Evolutionary conservation across 1,139 yeast species (phyloP), one percentile per base, ranked within the genome.

Genomic region (Arxiozyma telluris): DNA sequence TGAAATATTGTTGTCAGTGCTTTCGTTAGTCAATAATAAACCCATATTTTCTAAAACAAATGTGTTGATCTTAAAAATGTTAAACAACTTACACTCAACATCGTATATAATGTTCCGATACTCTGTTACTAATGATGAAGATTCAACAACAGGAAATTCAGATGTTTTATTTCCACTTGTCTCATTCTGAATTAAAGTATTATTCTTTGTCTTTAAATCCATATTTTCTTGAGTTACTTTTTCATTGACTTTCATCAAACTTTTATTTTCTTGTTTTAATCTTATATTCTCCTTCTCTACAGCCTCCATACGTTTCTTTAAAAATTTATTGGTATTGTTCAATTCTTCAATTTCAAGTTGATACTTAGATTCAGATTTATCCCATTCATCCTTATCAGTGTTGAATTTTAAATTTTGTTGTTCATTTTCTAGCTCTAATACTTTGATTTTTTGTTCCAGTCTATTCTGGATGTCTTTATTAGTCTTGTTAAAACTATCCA

Each of bases 41-140:
- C 98, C 98, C 76, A 90, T 82, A 1, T 87, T 78, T 63, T 88
- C 96, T 53, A 91, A 73, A 1, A 87, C 73, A 51, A 59, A 62
- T 5, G 68, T 62, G 41, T 70, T 68, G 3, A 68, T 58, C 17
- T 64, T 61, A 52, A 72, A 72, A 44, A 71, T 62, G 1, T 61
- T 62, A 47, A 67, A 67, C 7, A 71, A 51, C 15, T 53, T 54
- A 18, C 8, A 21, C 18, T 46, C 49, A 22, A 46, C 1, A 46
- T 46, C 21, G 11, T n/a, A 15, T 15, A 34, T 38, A 6, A 41
- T 34, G 6, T 11, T 21, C 18, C 15, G 42, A 38, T 46, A 46
- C 4, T 34, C 30, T 6, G 15, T 15, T 15, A 38, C 21, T 46
- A 12, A 4, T 34, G 49, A 15, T 17, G 39, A 34, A 15, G 39